Evolutionary conservation across 1,284 basidiomycete genomes (phyloP).

Genomic region (Cryptococcus amylolentus): DNA sequence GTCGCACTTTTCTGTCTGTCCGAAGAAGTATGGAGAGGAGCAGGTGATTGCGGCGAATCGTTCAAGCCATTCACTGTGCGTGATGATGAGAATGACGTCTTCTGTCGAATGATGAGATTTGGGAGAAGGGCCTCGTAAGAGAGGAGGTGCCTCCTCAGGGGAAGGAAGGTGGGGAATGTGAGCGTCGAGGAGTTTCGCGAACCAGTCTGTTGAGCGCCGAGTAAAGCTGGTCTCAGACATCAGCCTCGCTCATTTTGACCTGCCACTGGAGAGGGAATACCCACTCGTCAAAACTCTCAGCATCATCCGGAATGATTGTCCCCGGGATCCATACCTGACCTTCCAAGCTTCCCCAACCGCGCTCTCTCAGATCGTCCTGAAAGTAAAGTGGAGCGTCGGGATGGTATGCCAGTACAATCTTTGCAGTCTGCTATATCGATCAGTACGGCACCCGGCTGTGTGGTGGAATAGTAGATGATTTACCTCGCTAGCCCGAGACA

Average conservation of each 20-base stretch:
- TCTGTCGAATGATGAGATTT: too few relatives aligned
- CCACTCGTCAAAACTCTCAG: constrained; percentile 24
- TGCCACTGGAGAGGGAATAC: background rate
- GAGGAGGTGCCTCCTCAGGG: background rate
- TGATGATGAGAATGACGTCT: too few relatives aligned
- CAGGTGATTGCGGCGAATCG: too few relatives aligned
- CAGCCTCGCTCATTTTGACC: background rate
- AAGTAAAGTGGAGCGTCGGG: constrained; percentile 14
- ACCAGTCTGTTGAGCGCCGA: constrained; percentile 11
- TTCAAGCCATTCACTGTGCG: too few relatives aligned
- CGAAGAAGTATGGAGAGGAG: too few relatives aligned
- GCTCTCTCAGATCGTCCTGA: constrained; percentile 29
- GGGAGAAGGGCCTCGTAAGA: too few relatives aligned
- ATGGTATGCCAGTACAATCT: constrained; percentile 27
- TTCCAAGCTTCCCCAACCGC: constrained; percentile 36
- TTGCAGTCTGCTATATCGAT: constrained; percentile 28
- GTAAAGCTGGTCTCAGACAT: constrained; percentile 8
- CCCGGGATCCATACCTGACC: constrained; percentile 23
- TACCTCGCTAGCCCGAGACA: constrained; percentile 42
- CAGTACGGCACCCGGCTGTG: background rate
- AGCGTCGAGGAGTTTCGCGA: constrained; percentile 8
- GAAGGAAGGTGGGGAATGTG: constrained; percentile 12
- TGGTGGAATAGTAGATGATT: background rate
- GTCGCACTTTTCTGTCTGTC: too few relatives aligned
- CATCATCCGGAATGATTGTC: constrained; percentile 26